Percentiles rank a stretch among this genome's conserved stretches.
Evolutionary conservation across 345 rosid genomes (phyloP).

Genomic region (Brassica rapa): DNA sequence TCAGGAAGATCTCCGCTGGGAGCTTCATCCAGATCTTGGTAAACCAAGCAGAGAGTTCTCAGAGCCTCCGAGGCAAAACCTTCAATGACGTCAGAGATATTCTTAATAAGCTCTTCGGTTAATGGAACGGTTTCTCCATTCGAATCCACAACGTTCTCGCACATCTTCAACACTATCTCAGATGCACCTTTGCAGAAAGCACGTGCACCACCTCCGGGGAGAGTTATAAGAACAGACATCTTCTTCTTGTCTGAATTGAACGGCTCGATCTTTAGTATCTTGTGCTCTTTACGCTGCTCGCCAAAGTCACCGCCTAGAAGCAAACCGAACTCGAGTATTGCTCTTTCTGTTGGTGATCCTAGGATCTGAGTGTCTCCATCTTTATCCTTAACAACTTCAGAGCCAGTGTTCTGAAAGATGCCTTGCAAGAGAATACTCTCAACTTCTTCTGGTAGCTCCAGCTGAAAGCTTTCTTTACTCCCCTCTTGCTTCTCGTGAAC

Average conservation of each 20-base stretch:
- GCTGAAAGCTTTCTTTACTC: conserved; percentile 32
- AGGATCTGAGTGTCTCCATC: conserved; percentile 58
- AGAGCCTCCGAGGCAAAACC: conserved; percentile 66
- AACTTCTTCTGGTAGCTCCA: conserved; percentile 46
- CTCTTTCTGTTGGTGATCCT: conserved; percentile 76
- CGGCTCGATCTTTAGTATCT: conserved; percentile 68
- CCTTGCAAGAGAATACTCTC: conserved; percentile 54
- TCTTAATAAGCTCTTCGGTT: conserved; percentile 46
- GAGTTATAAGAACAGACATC: conserved; percentile 67
- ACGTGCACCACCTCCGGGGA: conserved; percentile 48
- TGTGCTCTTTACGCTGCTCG: conserved; percentile 52
- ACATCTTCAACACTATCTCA: conserved; percentile 61
- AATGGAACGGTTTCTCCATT: conserved; percentile 49
- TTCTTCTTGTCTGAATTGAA: conserved; percentile 76
- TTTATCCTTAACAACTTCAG: conserved; percentile 67
- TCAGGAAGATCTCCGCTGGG: conserved; percentile 59
- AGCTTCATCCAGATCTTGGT: conserved; percentile 51
- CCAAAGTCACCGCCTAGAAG: conserved; percentile 59
- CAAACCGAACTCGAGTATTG: conserved; percentile 71
- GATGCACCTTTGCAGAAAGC: conserved; percentile 79
- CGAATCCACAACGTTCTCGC: conserved; percentile 50
- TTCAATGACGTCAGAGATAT: conserved; percentile 52
- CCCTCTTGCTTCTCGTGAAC: conserved; percentile 32
- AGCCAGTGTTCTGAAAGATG: conserved; percentile 71
- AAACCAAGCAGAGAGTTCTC: conserved; percentile 73